A percentile compares a stretch with the other conserved stretches of the same genome.
Evolutionary conservation across 2,329 filamentous ascomycete genomes (phyloP).

Genomic region (Furcasterigmium sp.): DNA sequence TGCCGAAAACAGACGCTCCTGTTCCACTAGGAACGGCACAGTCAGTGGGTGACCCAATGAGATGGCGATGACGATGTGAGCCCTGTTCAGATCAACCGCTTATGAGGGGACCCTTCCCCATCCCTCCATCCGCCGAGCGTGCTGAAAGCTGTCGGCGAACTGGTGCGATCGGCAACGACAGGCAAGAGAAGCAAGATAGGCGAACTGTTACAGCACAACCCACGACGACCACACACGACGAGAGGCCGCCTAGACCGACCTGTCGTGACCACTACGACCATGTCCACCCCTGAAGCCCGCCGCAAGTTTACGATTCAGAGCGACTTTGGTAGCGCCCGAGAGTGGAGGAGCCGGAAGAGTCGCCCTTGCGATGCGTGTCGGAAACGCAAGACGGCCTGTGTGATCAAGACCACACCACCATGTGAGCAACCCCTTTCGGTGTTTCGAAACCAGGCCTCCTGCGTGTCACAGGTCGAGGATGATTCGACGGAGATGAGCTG

Average conservation of each 20-base stretch:
- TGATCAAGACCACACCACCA: slow-evolving; percentile 36
- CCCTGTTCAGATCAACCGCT: too few relatives aligned
- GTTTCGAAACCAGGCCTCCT: too few relatives aligned
- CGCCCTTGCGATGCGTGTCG: slow-evolving; percentile 40
- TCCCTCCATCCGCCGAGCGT: slow-evolving; percentile 1
- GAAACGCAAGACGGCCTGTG: slow-evolving; percentile 39
- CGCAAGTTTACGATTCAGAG: slow-evolving; percentile 36
- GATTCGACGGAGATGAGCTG: too few relatives aligned
- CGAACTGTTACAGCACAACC: neutral
- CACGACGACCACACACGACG: neutral
- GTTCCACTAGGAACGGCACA: too few relatives aligned
- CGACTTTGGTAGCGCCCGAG: slow-evolving; percentile 32
- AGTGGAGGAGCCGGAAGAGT: slow-evolving; percentile 38
- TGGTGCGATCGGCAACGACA: slow-evolving; percentile 1
- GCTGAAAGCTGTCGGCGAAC: slow-evolving; percentile 6
- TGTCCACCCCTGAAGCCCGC: slow-evolving; percentile 7
- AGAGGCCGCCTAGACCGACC: neutral
- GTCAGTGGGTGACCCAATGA: too few relatives aligned
- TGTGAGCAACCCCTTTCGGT: slow-evolving; percentile 24
- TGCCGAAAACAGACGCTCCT: too few relatives aligned
- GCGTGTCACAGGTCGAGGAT: too few relatives aligned
- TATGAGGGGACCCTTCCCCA: neutral
- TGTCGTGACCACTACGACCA: neutral
- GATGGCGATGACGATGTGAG: too few relatives aligned
- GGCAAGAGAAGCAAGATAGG: neutral